Percentiles rank a stretch among this genome's conserved stretches.
Conservation (phyloP, 768 basidiomycete species). For the Sporobolomyces roseus region DNA sequence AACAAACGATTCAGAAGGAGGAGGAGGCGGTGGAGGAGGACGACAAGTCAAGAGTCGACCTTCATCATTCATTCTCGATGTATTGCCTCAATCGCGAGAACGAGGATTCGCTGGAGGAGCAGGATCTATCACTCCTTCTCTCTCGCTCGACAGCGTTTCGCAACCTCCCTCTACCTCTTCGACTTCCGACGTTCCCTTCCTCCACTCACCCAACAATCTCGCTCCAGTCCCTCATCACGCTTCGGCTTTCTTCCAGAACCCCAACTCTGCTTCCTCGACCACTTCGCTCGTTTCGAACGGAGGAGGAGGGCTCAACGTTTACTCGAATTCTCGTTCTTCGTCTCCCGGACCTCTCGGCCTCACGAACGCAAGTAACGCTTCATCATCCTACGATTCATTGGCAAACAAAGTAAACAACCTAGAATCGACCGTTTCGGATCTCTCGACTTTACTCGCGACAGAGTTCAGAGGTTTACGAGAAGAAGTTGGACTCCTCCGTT, state of each 20-base stretch:
- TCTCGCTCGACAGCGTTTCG: conserved; percentile 34
- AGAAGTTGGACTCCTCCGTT: conserved; percentile 58
- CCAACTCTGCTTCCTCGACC: neutral
- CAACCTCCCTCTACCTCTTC: conserved; percentile 1
- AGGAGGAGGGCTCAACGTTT: neutral
- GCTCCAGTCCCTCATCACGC: conserved; percentile 8
- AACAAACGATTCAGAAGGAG: neutral
- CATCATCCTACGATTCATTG: conserved; percentile 18
- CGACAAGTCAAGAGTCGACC: conserved; percentile 26
- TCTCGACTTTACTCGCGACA: conserved; percentile 22
- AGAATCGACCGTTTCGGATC: conserved; percentile 31
- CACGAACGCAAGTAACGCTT: neutral
- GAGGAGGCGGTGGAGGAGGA: neutral
- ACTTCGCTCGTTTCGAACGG: conserved; percentile 12
- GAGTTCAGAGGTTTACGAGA: conserved; percentile 25
- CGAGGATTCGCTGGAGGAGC: too few species aligned
- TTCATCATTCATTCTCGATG: conserved; percentile 38
- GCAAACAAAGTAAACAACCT: conserved; percentile 51
- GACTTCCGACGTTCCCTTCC: conserved; percentile 6
- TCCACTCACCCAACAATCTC: conserved; percentile 27
- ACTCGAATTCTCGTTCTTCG: conserved; percentile 18
- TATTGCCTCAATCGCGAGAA: conserved; percentile 34
- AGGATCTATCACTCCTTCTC: conserved; percentile 27
- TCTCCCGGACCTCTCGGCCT: conserved; percentile 30
- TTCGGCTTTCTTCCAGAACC: conserved; percentile 13